Evolutionary conservation across 352 stramenopile genomes (phyloP).

Genomic region (Globisporangium rhizosaccharum): DNA sequence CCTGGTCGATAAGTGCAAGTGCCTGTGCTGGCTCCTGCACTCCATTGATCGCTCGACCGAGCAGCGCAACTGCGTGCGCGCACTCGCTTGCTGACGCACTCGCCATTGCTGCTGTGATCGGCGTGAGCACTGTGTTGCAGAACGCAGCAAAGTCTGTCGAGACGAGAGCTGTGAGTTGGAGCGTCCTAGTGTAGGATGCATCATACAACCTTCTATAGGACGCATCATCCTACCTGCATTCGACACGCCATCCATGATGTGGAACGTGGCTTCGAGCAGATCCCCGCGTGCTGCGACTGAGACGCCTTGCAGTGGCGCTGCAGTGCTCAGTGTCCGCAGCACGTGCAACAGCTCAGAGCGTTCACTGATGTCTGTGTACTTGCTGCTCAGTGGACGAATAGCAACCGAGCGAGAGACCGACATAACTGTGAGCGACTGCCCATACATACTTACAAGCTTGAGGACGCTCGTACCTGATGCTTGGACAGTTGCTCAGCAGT

Average conservation of each 20-base stretch:
- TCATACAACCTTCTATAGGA: neutral
- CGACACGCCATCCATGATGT: conserved; percentile 33
- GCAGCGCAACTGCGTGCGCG: conserved; percentile 28
- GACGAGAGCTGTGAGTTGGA: neutral
- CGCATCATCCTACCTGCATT: conserved; percentile 30
- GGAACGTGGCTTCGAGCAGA: conserved; percentile 63
- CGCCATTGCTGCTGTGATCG: conserved; percentile 23
- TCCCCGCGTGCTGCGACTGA: conserved; percentile 8
- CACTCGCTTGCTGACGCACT: conserved; percentile 23
- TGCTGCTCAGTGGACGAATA: conserved; percentile 18
- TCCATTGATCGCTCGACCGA: conserved; percentile 53
- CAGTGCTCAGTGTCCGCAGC: conserved; percentile 16
- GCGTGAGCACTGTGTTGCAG: conserved; percentile 44
- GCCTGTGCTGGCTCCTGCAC: conserved; percentile 29
- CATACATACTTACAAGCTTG: neutral
- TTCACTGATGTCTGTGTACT: conserved; percentile 56
- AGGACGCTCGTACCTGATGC: conserved; percentile 35
- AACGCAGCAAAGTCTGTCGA: conserved; percentile 41
- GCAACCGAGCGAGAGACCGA: neutral
- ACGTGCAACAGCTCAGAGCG: conserved; percentile 34
- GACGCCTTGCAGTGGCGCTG: conserved; percentile 2
- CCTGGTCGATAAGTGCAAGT: conserved; percentile 27
- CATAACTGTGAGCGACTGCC: neutral
- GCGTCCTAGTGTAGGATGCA: neutral
- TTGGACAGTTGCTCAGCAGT: conserved; percentile 42